These are phyloP conservation scores for Entoloma clypeatum DNA, from an alignment of 1,284 basidiomycete genomes.

Conservation along the genomic window DNA sequence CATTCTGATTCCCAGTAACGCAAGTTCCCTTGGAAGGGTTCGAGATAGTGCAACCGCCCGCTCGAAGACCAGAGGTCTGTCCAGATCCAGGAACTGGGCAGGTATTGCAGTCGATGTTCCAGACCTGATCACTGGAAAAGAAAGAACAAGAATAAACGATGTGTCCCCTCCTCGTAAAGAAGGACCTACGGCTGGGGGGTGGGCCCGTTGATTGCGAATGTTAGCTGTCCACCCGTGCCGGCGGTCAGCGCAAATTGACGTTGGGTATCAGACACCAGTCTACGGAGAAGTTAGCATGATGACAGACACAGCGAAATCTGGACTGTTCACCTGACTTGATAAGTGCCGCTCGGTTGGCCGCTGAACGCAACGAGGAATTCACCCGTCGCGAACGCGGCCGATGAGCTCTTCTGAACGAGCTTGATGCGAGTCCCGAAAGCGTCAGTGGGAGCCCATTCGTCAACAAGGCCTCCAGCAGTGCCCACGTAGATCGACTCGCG, in stretches of 20 bases:
- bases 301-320: not conserved
- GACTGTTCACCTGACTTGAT: conserved; percentile 15
- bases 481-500: conserved; percentile 1
- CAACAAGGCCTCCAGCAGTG: conserved; percentile 14
- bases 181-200: conserved; percentile 3
- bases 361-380: conserved; percentile 19
- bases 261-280: conserved; percentile 13
- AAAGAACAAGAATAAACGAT: not conserved
- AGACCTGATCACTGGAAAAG: conserved; percentile 15
- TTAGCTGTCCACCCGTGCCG: conserved; percentile 12
- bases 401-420: conserved; percentile 7
- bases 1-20: not conserved
- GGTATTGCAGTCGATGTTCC: conserved; percentile 13
- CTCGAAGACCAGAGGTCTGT: too few species aligned
- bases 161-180: not conserved
- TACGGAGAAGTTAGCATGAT: not conserved
- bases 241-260: conserved; percentile 14
- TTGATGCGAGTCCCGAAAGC: conserved; percentile 13
- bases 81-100: conserved; percentile 6
- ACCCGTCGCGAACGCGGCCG: conserved; percentile 11
- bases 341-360: conserved; percentile 14
- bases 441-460: conserved; percentile 16
- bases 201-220: conserved; percentile 5
- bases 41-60: conserved; percentile 10
- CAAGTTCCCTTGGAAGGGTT: conserved; percentile 11